Evolutionary conservation across 2,329 filamentous ascomycete genomes (phyloP).

Genomic region (Aureobasidium sp.): DNA sequence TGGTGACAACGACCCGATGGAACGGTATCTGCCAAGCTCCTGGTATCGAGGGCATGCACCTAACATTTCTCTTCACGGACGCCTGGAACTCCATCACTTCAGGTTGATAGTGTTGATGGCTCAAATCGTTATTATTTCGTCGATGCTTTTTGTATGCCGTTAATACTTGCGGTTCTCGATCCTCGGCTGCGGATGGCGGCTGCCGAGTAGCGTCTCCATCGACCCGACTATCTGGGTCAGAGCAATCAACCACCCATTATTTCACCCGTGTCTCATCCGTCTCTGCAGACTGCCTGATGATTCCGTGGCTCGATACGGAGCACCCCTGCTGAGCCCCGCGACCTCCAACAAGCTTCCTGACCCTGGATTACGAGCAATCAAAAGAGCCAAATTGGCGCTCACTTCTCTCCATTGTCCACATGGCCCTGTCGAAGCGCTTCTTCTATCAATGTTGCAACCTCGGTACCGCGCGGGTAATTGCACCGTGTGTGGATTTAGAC

Average conservation of each 20-base stretch:
- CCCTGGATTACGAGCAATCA: not conserved
- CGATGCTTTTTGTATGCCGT: constrained; percentile 6
- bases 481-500: not conserved
- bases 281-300: not conserved
- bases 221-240: not conserved
- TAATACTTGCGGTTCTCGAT: constrained; percentile 5
- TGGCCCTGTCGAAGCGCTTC: not conserved
- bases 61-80: not conserved
- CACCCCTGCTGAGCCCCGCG: not conserved
- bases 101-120: constrained; percentile 1
- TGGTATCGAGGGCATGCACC: not conserved
- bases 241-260: constrained; percentile 3
- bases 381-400: not conserved
- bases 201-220: constrained; percentile 6
- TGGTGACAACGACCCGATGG: not conserved
- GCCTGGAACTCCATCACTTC: constrained; percentile 1
- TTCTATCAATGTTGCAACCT: not conserved
- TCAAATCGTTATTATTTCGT: not conserved
- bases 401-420: not conserved
- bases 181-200: constrained; percentile 12
- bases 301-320: not conserved
- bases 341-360: not conserved
- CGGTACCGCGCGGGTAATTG: not conserved
- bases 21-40: constrained; percentile 1
- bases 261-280: not conserved